Base-by-base conservation (phyloP, 2,329 filamentous ascomycete species). In the Calonectria naviculata region DNA sequence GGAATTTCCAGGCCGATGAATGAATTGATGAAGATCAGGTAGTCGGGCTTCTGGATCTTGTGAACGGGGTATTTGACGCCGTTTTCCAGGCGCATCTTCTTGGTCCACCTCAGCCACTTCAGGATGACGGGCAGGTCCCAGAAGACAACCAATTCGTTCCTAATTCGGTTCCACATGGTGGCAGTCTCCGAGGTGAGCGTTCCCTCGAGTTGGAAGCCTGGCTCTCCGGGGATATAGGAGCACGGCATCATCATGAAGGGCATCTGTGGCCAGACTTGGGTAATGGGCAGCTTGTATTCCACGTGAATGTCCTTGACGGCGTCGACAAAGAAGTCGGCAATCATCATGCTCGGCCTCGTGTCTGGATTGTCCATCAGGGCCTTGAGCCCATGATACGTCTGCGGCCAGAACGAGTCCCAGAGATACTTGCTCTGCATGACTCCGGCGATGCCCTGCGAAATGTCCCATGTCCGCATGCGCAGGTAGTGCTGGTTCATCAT, bases 311-410 rank as follows among this genome's bases (percentile, higher is more conserved):
- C 85, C 54, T 80, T 76, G 3, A 80, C 83, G 0, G 83, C 84
- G 5, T 86, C 84, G 31, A 83, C 83, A 44, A 86, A 85, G 78
- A 85, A 86, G 64, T 87, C 85, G 0, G 83, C 82, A 3, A 87
- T 67, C 28, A 86, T 83, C 65, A 86, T 80, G 71, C 83, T 80
- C 0, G 85, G 85, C 15, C 76, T 74, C 2, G 75, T 79, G 1
- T 67, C 72, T 6, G 71, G 61, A 47, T 79, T 64, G 9, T 52
- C 21, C 17, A 74, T 75, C 0, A 81, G 19, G 1, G n/a, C 38
- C 1, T 60, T 64, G 4, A 81, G 68, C 5, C 70, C 65, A 1
- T 65, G 72, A 36, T 79, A 78, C 26, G 76, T 80, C 10, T 79
- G 70, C 10, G 80, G 77, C 83, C 83, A 85, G 71, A 80, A 81